Base-by-base conservation (phyloP, 2,329 filamentous ascomycete species). In the Phialemoniopsis sp. region DNA sequence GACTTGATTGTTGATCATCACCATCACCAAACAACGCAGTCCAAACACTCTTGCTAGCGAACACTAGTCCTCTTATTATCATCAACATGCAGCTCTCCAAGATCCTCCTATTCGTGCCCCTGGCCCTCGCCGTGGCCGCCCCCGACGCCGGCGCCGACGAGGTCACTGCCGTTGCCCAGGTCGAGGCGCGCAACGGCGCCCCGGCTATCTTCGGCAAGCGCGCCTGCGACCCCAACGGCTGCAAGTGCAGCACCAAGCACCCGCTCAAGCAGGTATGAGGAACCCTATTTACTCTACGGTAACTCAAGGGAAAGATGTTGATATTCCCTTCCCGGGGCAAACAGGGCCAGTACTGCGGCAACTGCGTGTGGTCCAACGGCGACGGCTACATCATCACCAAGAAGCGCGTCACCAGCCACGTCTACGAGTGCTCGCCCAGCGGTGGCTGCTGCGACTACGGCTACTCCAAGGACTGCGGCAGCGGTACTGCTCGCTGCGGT, bases 381-480 rank as follows among this genome's bases (percentile, higher is more conserved):
- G 35, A 35, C 19, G 29, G 19, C 8, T 48, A 41, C 28, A 40
- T 48, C 21, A 42, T 52, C 32, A 50, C 46, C 29, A 40, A 31
- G 14, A 52, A 54, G 45, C 33, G 51, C 15, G 40, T 45, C 21
- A 28, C 5, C 34, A 47, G 40, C 32, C 42, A 54, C 42, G 52
- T 53, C 26, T 54, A 47, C 32, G 50, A 53, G 45, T 54, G 51
- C 37, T 44, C 46, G 16, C 45, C 42, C 18, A 38, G 16, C 29
- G 50, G 51, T 15, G 39, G 34, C 21, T 53, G 51, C 46, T 54
- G 51, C 39, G 35, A 39, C 33, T 53, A 52, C 21, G 50, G 50
- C 4, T 37, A 39, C 14, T 50, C 41, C 14, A 35, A 29, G 6
- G 50, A 54, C 36, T 54, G 51, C 15, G 49, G 46, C 21, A 26